phyloP scores from a whole-genome alignment of 371 early-diverging fungal species.

The Smittium culicis region DNA sequence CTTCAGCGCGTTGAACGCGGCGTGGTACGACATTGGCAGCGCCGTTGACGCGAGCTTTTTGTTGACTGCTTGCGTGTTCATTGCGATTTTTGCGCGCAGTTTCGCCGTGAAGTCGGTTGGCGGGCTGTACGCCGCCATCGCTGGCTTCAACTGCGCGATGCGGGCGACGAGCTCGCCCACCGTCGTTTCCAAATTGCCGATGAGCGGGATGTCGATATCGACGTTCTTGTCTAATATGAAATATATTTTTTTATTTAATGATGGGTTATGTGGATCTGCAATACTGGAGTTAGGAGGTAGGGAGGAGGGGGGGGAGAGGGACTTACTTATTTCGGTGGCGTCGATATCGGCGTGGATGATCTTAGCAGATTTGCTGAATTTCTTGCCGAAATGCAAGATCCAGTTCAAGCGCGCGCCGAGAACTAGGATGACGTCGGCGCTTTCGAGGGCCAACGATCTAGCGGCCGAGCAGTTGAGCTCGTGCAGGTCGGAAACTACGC shows the following conservation, averaged over 20 bases:
- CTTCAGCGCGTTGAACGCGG: conserved; percentile 51
- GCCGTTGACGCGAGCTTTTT: conserved; percentile 27
- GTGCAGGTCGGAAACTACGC: conserved; percentile 49
- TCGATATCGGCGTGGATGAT: conserved; percentile 60
- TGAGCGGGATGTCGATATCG: conserved; percentile 37
- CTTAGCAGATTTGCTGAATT: conserved; percentile 38
- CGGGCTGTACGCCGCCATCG: neutral
- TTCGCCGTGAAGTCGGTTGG: conserved; percentile 18
- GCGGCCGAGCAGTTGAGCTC: conserved; percentile 54
- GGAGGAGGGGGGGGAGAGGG: neutral
- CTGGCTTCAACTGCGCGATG: conserved; percentile 11
- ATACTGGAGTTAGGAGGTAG: too few species aligned
- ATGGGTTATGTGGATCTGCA: too few species aligned
- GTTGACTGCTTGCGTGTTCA: conserved; percentile 33
- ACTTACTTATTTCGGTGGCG: conserved; percentile 47
- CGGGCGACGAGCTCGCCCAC: conserved; percentile 34
- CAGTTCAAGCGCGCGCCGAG: conserved; percentile 66
- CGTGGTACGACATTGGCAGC: conserved; percentile 49
- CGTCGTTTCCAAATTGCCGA: conserved; percentile 46
- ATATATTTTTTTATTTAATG: neutral
- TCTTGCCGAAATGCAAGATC: conserved; percentile 63
- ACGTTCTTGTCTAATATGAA: conserved; percentile 18
- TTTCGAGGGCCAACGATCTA: conserved; percentile 45
- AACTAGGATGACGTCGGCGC: conserved; percentile 56
- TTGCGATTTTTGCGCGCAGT: conserved; percentile 31